Percentiles rank a stretch among this genome's conserved stretches.
phyloP scores from a whole-genome alignment of 768 basidiomycete genomes.

The Naganishia antarctica region DNA sequence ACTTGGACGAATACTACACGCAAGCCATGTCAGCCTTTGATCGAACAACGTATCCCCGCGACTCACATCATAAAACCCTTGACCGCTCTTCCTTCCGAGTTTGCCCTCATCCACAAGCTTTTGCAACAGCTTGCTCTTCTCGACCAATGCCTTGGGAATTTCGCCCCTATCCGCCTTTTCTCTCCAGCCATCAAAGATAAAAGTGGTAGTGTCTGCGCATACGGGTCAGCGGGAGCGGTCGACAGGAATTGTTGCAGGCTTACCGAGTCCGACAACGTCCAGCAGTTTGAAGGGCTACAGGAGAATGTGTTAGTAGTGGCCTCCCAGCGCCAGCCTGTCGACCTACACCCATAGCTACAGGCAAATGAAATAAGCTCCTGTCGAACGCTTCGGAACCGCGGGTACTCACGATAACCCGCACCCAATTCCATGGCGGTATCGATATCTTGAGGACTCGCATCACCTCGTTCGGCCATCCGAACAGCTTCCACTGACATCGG shows the following conservation, averaged over 20 bases:
- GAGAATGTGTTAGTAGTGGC: background rate
- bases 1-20: too few species aligned
- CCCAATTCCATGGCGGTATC: conserved; percentile 54
- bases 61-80: conserved; percentile 52
- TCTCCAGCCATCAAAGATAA: conserved; percentile 52
- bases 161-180: conserved; percentile 47
- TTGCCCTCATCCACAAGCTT: conserved; percentile 50
- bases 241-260: background rate
- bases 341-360: conserved; percentile 47
- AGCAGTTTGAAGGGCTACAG: conserved; percentile 47
- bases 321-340: too few species aligned
- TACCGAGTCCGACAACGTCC: conserved; percentile 51
- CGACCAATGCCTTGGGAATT: conserved; percentile 46
- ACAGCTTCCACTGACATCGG: conserved; percentile 49
- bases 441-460: conserved; percentile 51
- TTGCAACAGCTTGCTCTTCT: conserved; percentile 48
- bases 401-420: conserved; percentile 50
- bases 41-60: too few species aligned
- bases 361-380: background rate
- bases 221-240: background rate
- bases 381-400: conserved; percentile 11
- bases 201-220: conserved; percentile 44
- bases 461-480: conserved; percentile 53
- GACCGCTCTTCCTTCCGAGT: conserved; percentile 51
- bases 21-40: too few species aligned